A percentile compares a stretch with the other conserved stretches of the same genome.
These are phyloP conservation scores for Blastobotrys terrestris DNA, from an alignment of 805 yeast genomes.

Conservation along the genomic window DNA sequence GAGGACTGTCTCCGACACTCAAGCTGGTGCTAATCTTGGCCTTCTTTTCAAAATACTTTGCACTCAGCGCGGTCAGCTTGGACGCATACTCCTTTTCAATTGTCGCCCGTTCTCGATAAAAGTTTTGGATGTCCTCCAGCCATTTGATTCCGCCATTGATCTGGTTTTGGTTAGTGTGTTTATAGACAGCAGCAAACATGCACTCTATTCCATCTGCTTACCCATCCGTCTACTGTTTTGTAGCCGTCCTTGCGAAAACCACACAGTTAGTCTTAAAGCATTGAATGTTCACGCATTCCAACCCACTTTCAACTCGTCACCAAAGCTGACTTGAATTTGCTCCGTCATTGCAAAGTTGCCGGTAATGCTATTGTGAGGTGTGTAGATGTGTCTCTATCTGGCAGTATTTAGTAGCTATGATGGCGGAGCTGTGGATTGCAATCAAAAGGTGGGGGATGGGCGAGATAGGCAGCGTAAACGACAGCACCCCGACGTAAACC, in stretches of 20 bases:
- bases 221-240: constrained; percentile 76
- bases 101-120: constrained; percentile 74
- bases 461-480: neutral
- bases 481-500: neutral
- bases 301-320: constrained; percentile 29
- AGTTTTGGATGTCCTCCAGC: constrained; percentile 71
- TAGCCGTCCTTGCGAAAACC: constrained; percentile 54
- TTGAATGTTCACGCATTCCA: neutral
- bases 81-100: constrained; percentile 80
- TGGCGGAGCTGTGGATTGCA: neutral
- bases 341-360: constrained; percentile 2
- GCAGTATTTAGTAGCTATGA: no score
- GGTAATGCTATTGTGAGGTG: no score
- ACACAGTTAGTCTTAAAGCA: constrained; percentile 7
- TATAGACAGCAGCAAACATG: no score
- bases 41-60: constrained; percentile 69
- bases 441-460: neutral
- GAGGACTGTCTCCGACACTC: constrained; percentile 88
- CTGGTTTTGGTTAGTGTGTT: no score
- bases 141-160: constrained; percentile 58
- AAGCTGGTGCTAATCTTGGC: constrained; percentile 59
- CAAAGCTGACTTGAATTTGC: constrained; percentile 22
- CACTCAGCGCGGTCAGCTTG: constrained; percentile 55
- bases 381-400: neutral
- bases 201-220: no score